Evolutionary conservation across 1,139 yeast species (phyloP).

Genomic region (Candida freyschussii): DNA sequence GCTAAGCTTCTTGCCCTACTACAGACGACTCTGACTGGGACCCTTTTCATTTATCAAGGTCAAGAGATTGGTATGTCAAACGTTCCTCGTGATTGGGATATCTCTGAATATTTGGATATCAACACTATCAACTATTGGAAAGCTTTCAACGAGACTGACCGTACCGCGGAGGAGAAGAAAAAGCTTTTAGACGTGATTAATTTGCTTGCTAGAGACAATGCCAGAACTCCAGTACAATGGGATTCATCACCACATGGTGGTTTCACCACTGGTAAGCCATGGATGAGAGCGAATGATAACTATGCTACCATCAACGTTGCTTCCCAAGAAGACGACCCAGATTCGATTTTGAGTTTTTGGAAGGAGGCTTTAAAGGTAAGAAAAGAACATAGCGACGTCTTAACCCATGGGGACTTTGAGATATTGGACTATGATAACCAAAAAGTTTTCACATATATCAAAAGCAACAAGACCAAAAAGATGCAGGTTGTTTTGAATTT

Average conservation of each 20-base stretch:
- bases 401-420: conserved; percentile 46
- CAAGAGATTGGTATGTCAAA: conserved; percentile 58
- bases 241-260: conserved; percentile 41
- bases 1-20: conserved; percentile 47
- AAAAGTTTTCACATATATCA: conserved; percentile 37
- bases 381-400: conserved; percentile 39
- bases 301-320: conserved; percentile 46
- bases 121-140: conserved; percentile 42
- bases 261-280: conserved; percentile 46
- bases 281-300: conserved; percentile 52
- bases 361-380: conserved; percentile 39
- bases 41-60: conserved; percentile 55
- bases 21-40: conserved; percentile 47
- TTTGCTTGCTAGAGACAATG: conserved; percentile 46
- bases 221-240: conserved; percentile 62
- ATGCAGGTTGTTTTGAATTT: conserved; percentile 46
- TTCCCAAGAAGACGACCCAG: conserved; percentile 41
- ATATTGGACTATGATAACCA: conserved; percentile 38
- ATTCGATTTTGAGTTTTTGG: conserved; percentile 46
- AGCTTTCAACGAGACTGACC: conserved; percentile 32
- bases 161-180: conserved; percentile 31
- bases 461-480: conserved; percentile 28
- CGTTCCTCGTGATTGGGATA: conserved; percentile 40
- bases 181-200: conserved; percentile 33
- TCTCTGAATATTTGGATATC: conserved; percentile 48